Evolutionary conservation across 345 rosid genomes (phyloP), one percentile per base, ranked within the genome.

Genomic region (Microthlaspi erraticum): DNA sequence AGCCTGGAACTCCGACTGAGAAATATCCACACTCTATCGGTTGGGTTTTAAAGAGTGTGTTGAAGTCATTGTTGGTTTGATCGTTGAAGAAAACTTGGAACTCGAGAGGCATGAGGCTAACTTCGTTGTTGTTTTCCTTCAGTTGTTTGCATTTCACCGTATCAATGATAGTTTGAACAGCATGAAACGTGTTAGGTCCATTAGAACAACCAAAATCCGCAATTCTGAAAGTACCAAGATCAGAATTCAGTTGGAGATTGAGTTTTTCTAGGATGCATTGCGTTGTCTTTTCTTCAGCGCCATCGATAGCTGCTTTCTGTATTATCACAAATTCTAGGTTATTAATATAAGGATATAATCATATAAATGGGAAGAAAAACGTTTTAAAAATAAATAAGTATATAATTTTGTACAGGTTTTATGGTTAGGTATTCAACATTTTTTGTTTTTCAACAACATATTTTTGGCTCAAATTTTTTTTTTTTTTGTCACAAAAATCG

Each of bases 1-100:
- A 38, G 2, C 84, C 82, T 8, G 86, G 82, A 10, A 76, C 66
- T 3, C 79, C 82, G 1, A 57, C 54, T 2, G 71, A 60, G 37
- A 60, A 61, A 64, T 71, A 77, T 33, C 42, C 12, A 0, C 8
- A 9, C 16, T 16, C 2, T n/a, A n/a, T n/a, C n/a, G 82, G 71
- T 18, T 71, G 78, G 42, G 56, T 44, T 19, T 42, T 64, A 69
- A 81, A 79, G 20, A 78, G 80, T 9, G 71, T 69, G 68, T 76
- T 78, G 73, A 81, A 81, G 46, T 78, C 75, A 38, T 81, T 78
- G 29, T 56, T n/a, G 7, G 46, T 13, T 5, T 64, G 82, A 45
- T 81, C 85, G 20, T 76, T 81, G 79, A 81, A 81, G 46, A 48
- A 78, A 0, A 81, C 81, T 48, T 70, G 75, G 37, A 72, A 72